Base-by-base conservation (phyloP, 2,329 filamentous ascomycete species). In the Fonsecaea erecta region DNA sequence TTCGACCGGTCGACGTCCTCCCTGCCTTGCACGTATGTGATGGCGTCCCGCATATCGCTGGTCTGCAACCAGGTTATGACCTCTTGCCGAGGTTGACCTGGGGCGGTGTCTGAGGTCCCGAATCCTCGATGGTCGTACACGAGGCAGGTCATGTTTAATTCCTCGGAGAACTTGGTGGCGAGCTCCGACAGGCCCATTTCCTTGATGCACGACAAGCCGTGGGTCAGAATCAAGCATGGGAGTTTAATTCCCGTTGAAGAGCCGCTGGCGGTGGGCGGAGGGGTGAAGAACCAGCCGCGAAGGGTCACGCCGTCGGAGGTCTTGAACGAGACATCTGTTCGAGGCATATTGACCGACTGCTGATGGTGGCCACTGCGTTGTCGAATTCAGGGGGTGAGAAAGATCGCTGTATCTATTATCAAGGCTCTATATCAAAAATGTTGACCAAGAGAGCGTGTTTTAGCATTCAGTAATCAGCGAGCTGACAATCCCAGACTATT, bases 1-100 rank as follows among this genome's bases (percentile, higher is more conserved):
- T 69, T 65, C 9, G 64, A 56, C 2, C 73, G 66, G 51, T 76
- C 72, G 11, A 78, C 76, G 9, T 60, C 69, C 4, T 70, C 59
- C 21, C 71, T 64, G 3, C 34, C 65, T 51, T 60, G 52, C 4
- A 76, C 66, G 64, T 73, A 79, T 5, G 73, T 77, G 26, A 80
- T 60, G 0, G 76, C 77, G 56, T 80, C 78, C 1, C 69, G 73
- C 57, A 73, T 74, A 70, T 80, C 78, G n/a, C 71, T 70, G 1
- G 73, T 69, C 48, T 77, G 71, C 52, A 73, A 65, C 43, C 65
- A 37, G 8, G 76, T 74, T 54, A 75, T 71, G 51, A 77, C 68
- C 51, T 78, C 71, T 54, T 75, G 74, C 51, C 77, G 71, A 8
- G 76, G 77, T 18, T 54, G 35, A 21, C 75, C 74, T 76, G 8